These are phyloP conservation scores for Hydnum rufescens DNA, from an alignment of 768 basidiomycete species.

Conservation along the genomic window DNA sequence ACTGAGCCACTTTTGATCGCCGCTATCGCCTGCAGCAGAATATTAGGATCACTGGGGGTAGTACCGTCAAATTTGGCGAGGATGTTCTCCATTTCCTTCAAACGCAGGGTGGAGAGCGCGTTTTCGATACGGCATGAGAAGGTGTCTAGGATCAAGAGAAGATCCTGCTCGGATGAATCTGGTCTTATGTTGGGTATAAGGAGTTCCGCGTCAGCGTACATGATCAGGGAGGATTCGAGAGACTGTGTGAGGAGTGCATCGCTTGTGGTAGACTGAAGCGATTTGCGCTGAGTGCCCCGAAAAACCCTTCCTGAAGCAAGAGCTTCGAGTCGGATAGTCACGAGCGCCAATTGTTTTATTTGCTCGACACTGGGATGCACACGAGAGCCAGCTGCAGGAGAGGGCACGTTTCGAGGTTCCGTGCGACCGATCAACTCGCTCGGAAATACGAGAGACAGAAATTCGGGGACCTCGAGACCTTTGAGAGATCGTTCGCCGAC, in stretches of 20 bases:
- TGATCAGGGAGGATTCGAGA: slow-evolving; percentile 17
- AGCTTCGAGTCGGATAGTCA: slow-evolving; percentile 66
- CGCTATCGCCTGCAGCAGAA: slow-evolving; percentile 9
- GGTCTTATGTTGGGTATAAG: slow-evolving; percentile 51
- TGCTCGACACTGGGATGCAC: slow-evolving; percentile 54
- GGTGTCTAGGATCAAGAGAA: slow-evolving; percentile 58
- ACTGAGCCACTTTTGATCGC: too few species aligned
- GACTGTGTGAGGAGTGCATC: not conserved
- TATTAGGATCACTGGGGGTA: slow-evolving; percentile 8
- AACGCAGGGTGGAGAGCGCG: slow-evolving; percentile 24
- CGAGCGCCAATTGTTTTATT: slow-evolving; percentile 46
- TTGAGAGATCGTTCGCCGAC: slow-evolving; percentile 87
- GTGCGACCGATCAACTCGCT: slow-evolving; percentile 49
- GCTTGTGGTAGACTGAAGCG: not conserved
- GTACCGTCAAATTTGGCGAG: slow-evolving; percentile 1
- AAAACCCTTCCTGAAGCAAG: slow-evolving; percentile 45
- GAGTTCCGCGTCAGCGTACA: slow-evolving; percentile 40
- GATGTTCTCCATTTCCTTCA: slow-evolving; percentile 9
- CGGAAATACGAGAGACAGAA: slow-evolving; percentile 71
- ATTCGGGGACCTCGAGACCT: slow-evolving; percentile 81
- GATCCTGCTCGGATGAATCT: slow-evolving; percentile 48
- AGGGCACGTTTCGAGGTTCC: slow-evolving; percentile 21
- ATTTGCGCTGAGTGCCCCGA: slow-evolving; percentile 13
- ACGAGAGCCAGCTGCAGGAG: slow-evolving; percentile 24
- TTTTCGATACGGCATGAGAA: slow-evolving; percentile 61